Evolutionary conservation across 139 green algal species (phyloP).

Genomic region (Marvania coccoides): DNA sequence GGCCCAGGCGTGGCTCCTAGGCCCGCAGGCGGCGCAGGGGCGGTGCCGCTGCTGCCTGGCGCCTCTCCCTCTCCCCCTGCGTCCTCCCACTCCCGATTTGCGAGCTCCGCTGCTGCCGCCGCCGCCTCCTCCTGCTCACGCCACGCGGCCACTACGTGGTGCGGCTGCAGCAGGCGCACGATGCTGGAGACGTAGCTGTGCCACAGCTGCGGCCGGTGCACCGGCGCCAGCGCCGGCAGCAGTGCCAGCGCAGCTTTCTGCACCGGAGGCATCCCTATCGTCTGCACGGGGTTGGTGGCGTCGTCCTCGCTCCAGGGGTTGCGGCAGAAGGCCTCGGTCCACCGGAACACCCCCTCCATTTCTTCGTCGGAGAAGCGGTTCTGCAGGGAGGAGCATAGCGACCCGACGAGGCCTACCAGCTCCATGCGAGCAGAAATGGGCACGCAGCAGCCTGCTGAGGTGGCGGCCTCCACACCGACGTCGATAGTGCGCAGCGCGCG

Average conservation of each 20-base stretch:
- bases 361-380: conserved; percentile 34
- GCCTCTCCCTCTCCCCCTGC: background rate
- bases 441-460: conserved; percentile 37
- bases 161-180: conserved; percentile 21
- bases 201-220: conserved; percentile 49
- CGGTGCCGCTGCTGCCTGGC: background rate
- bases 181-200: conserved; percentile 33
- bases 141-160: conserved; percentile 27
- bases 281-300: conserved; percentile 7
- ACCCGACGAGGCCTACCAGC: conserved; percentile 46
- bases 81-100: conserved; percentile 2
- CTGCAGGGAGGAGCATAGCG: conserved; percentile 28
- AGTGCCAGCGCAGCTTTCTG: conserved; percentile 62
- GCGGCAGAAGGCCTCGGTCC: conserved; percentile 59
- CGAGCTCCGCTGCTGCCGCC: background rate
- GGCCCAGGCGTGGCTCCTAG: background rate
- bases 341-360: conserved; percentile 42
- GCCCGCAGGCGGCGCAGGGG: background rate
- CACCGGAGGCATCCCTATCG: conserved; percentile 44
- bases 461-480: conserved; percentile 53
- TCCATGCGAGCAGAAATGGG: conserved; percentile 52
- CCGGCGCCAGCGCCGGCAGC: conserved; percentile 43
- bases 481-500: conserved; percentile 45
- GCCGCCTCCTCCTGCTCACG: conserved; percentile 16
- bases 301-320: conserved; percentile 60